A percentile compares a stretch with the other conserved stretches of the same genome.
Conservation (phyloP, 768 basidiomycete species). For the Boletus vinaceobasis region DNA sequence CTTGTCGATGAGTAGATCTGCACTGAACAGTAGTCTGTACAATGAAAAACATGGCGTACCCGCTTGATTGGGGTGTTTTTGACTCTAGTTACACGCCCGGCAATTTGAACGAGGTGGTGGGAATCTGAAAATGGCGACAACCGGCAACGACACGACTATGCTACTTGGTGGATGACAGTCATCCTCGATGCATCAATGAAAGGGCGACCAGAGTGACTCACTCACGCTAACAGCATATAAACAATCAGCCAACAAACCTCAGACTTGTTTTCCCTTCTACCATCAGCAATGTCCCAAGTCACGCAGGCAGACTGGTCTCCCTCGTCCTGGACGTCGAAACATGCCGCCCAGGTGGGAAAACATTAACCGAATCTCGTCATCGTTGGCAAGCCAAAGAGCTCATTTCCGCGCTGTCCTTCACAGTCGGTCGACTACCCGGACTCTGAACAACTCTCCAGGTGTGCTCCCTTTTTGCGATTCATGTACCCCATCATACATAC, state of each 20-base stretch:
- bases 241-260: background rate
- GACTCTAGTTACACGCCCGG: background rate
- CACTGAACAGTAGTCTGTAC: background rate
- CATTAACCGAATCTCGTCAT: background rate
- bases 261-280: background rate
- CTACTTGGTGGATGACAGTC: too few relatives aligned
- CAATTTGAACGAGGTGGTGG: background rate
- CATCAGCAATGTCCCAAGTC: constrained; percentile 9
- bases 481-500: background rate
- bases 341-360: constrained; percentile 64
- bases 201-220: background rate
- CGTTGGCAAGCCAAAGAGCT: background rate
- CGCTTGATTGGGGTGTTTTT: background rate
- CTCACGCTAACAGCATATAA: background rate
- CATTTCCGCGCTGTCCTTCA: background rate
- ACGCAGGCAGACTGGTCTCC: constrained; percentile 53
- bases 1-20: background rate
- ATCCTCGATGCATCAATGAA: too few relatives aligned
- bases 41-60: background rate
- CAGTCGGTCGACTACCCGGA: constrained; percentile 76
- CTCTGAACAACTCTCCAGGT: constrained; percentile 56
- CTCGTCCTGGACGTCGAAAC: constrained; percentile 75
- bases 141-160: too few relatives aligned
- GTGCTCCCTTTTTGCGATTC: constrained; percentile 12
- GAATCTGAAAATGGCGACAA: background rate